Conservation (phyloP, 495 filamentous ascomycete genomes). For the Thermochaetoides thermophila region DNA sequence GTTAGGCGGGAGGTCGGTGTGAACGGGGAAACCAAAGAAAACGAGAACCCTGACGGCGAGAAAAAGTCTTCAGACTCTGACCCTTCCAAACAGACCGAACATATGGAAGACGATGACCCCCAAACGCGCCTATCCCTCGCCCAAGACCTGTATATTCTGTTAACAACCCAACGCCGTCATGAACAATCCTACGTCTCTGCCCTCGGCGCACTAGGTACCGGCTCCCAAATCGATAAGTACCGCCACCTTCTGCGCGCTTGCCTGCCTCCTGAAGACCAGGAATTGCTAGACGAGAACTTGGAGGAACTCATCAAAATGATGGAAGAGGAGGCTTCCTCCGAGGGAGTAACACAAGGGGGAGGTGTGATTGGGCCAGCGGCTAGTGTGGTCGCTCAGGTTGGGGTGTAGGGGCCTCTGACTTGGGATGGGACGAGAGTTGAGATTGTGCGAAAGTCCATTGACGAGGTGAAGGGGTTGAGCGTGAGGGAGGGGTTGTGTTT, state of each 20-base stretch:
- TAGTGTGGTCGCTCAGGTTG: no score
- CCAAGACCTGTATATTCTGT: constrained; percentile 21
- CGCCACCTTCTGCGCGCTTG: constrained; percentile 29
- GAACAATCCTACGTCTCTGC: constrained; percentile 35
- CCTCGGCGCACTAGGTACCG: constrained; percentile 27
- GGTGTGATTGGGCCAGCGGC: no score
- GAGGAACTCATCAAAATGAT: constrained; percentile 37
- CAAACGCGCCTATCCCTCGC: constrained; percentile 26
- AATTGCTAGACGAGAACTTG: constrained; percentile 31
- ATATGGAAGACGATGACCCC: constrained; percentile 10
- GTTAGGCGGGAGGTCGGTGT: constrained; percentile 24
- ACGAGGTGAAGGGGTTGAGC: no score
- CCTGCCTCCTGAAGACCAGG: constrained; percentile 30
- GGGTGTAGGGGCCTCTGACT: no score
- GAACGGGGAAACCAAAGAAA: constrained; percentile 5
- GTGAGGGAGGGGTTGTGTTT: no score
- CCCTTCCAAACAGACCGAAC: not conserved
- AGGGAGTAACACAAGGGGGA: no score
- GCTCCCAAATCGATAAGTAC: constrained; percentile 36
- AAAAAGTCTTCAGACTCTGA: no score
- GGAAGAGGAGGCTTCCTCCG: constrained; percentile 37
- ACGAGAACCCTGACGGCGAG: not conserved
- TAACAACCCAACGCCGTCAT: constrained; percentile 23
- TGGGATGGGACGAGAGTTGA: no score
- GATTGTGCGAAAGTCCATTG: no score